Evolutionary conservation across 495 filamentous ascomycete species (phyloP).

Genomic region (Hypoxylon cercidicola): DNA sequence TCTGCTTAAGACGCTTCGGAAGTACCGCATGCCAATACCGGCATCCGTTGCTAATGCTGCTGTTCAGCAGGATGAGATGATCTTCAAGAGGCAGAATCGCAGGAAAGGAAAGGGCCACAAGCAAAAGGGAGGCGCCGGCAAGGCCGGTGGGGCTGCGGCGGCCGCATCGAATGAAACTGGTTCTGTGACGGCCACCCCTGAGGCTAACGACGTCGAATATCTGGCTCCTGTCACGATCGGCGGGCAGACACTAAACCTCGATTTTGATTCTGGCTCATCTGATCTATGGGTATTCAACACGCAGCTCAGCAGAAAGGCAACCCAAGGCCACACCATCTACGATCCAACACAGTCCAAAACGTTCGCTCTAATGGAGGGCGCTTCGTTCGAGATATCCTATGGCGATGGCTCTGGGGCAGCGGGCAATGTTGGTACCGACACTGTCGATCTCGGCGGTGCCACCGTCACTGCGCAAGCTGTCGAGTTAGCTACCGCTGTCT

Average conservation of each 20-base stretch:
- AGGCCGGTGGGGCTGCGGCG: conserved; percentile 9
- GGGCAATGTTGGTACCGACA: conserved; percentile 77
- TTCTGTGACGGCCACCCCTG: conserved; percentile 68
- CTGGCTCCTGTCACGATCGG: conserved; percentile 77
- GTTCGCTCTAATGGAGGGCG: conserved; percentile 53
- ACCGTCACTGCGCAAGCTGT: conserved; percentile 74
- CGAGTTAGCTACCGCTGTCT: conserved; percentile 73
- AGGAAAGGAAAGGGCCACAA: conserved; percentile 28
- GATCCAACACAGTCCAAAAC: conserved; percentile 69
- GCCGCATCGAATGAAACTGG: conserved; percentile 56
- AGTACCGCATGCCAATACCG: conserved; percentile 66
- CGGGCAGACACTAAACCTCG: conserved; percentile 75
- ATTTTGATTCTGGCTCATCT: conserved; percentile 86
- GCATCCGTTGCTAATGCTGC: conserved; percentile 52
- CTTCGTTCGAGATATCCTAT: conserved; percentile 74
- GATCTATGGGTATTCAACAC: conserved; percentile 89
- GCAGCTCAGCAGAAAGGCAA: conserved; percentile 57
- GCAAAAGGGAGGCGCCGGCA: background rate
- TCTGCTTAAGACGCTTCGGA: conserved; percentile 70
- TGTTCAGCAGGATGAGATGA: conserved; percentile 45
- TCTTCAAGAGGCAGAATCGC: conserved; percentile 39
- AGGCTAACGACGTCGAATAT: conserved; percentile 72
- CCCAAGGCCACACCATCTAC: conserved; percentile 67
- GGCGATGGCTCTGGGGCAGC: conserved; percentile 75
- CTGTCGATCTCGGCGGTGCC: conserved; percentile 77